Percentiles rank a stretch among this genome's conserved stretches.
Conservation (phyloP, 1,284 basidiomycete species). For the Leccinum fallax region DNA sequence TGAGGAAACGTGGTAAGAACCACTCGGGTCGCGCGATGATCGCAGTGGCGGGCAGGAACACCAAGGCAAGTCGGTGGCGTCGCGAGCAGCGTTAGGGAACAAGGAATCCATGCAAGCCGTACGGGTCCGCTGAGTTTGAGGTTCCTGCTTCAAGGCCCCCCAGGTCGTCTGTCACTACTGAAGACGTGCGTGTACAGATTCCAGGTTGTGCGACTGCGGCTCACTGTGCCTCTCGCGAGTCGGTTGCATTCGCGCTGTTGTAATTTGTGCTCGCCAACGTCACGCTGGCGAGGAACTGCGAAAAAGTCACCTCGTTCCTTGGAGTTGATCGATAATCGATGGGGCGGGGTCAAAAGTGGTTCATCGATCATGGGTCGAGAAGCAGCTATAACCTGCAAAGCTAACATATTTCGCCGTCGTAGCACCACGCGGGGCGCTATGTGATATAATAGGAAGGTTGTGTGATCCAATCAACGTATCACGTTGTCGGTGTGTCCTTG, state of each 20-base stretch:
- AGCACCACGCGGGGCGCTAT: not conserved
- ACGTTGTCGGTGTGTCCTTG: not conserved
- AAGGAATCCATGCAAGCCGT: not conserved
- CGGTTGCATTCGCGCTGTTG: not conserved
- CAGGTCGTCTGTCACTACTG: not conserved
- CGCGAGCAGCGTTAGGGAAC: not conserved
- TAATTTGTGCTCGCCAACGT: not conserved
- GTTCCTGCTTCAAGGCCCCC: not conserved
- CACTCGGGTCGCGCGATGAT: not conserved
- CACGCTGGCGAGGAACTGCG: not conserved
- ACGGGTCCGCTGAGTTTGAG: not conserved
- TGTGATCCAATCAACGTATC: constrained; percentile 12
- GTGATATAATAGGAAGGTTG: constrained; percentile 10
- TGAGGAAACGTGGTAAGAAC: not conserved
- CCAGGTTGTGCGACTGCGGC: not conserved
- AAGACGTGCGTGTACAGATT: not conserved
- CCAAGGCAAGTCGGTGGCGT: not conserved
- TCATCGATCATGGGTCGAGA: not conserved
- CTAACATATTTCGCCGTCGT: not conserved
- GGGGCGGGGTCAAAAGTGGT: not conserved
- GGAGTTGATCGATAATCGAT: not conserved
- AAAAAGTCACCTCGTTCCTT: not conserved
- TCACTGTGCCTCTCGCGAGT: not conserved
- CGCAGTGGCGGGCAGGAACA: not conserved
- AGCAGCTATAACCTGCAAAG: constrained; percentile 4